Conservation (phyloP, 176 grass and related monocot genomes). For the Canna indica region DNA sequence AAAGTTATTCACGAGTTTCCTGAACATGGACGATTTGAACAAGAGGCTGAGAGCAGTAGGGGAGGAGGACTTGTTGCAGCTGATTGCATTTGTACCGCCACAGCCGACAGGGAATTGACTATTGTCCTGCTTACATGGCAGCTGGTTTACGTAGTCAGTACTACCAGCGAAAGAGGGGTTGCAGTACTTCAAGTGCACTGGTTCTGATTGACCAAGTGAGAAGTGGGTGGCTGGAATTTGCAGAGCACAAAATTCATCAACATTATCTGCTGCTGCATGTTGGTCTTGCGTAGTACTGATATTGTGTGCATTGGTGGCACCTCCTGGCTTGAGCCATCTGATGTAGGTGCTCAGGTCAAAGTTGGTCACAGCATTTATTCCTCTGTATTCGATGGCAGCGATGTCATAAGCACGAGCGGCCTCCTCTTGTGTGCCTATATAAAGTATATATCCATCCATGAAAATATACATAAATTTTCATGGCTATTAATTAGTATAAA, state of each 20-base stretch:
- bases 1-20: slow-evolving; percentile 45
- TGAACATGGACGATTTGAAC: slow-evolving; percentile 62
- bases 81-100: no score
- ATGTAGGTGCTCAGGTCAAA: slow-evolving; percentile 72
- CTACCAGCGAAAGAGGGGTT: slow-evolving; percentile 3
- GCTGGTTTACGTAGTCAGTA: slow-evolving; percentile 12
- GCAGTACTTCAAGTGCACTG: slow-evolving; percentile 2
- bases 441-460: not conserved
- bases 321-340: slow-evolving; percentile 45
- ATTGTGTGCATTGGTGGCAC: not conserved
- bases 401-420: slow-evolving; percentile 69
- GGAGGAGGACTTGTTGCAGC: slow-evolving; percentile 22
- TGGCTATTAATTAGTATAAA: not conserved
- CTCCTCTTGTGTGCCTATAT: slow-evolving; percentile 48
- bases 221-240: slow-evolving; percentile 11
- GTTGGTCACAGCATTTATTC: slow-evolving; percentile 73
- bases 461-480: not conserved
- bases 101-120: not conserved
- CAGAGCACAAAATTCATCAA: slow-evolving; percentile 13
- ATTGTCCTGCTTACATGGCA: slow-evolving; percentile 11
- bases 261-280: no score
- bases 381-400: slow-evolving; percentile 63
- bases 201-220: slow-evolving; percentile 1
- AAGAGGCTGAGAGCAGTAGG: slow-evolving; percentile 54
- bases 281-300: not conserved